Evolutionary conservation across 768 basidiomycete species (phyloP).

Genomic region (Serpula lacrymans): DNA sequence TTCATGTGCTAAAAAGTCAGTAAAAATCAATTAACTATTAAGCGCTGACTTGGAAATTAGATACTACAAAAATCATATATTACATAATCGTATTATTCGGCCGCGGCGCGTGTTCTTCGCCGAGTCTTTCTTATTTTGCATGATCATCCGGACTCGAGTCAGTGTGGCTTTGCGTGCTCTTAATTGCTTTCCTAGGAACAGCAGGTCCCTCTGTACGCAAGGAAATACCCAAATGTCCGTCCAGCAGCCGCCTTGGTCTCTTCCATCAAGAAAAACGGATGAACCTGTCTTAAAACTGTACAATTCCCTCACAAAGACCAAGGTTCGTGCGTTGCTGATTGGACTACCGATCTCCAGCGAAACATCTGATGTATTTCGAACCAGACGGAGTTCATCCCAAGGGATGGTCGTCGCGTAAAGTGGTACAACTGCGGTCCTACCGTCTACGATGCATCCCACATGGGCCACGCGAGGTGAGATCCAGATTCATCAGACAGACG

Average conservation of each 20-base stretch:
- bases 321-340: constrained; percentile 57
- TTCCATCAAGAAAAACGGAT: constrained; percentile 33
- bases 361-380: constrained; percentile 6
- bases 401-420: constrained; percentile 71
- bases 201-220: constrained; percentile 4
- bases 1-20: too few species aligned
- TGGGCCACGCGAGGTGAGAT: constrained; percentile 93
- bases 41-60: constrained; percentile 2
- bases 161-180: constrained; percentile 4
- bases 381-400: constrained; percentile 76
- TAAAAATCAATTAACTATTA: too few species aligned
- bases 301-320: constrained; percentile 89
- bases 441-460: constrained; percentile 96
- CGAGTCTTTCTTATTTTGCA: constrained; percentile 9
- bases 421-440: constrained; percentile 99
- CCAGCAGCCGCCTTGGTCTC: constrained; percentile 53
- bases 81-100: too few species aligned
- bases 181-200: constrained; percentile 8
- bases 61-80: too few species aligned
- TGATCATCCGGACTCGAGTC: constrained; percentile 23
- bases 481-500: constrained; percentile 1
- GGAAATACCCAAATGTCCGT: constrained; percentile 41
- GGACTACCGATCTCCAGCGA: constrained; percentile 1
- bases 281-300: constrained; percentile 68
- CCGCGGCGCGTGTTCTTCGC: background rate